Evolutionary conservation across 257 asterid species (phyloP).

Genomic region (Cruciata laevipes): DNA sequence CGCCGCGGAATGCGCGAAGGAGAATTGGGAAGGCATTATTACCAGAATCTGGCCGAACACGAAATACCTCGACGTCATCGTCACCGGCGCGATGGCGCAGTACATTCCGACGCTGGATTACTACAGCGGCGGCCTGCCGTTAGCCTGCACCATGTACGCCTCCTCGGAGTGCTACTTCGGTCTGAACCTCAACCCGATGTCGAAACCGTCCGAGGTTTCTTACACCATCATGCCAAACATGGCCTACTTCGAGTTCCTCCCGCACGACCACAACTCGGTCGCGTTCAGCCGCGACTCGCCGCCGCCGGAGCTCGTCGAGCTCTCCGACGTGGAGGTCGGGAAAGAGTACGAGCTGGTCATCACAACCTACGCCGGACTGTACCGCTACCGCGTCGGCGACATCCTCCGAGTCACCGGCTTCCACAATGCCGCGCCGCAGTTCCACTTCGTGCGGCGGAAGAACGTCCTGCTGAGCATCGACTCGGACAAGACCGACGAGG

Average conservation of each 20-base stretch:
- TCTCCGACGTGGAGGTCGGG: slow-evolving; percentile 71
- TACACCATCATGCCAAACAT: slow-evolving; percentile 97
- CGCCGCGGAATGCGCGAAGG: slow-evolving; percentile 42
- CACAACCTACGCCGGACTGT: slow-evolving; percentile 75
- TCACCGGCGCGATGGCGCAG: slow-evolving; percentile 97
- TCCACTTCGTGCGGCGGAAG: slow-evolving; percentile 79
- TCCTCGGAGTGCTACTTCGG: slow-evolving; percentile 96
- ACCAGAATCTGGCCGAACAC: slow-evolving; percentile 91
- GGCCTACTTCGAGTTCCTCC: slow-evolving; percentile 93
- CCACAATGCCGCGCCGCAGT: slow-evolving; percentile 85
- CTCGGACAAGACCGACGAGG: slow-evolving; percentile 92
- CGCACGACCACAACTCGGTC: slow-evolving; percentile 41
- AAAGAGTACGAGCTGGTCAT: slow-evolving; percentile 86
- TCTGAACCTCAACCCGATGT: slow-evolving; percentile 85
- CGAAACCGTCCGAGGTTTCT: slow-evolving; percentile 73
- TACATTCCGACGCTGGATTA: slow-evolving; percentile 89
- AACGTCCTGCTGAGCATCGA: slow-evolving; percentile 84
- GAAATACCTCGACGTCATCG: slow-evolving; percentile 77
- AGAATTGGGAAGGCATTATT: slow-evolving; percentile 75
- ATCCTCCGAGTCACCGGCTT: slow-evolving; percentile 90
- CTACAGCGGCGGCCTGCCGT: slow-evolving; percentile 72
- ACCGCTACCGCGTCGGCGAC: slow-evolving; percentile 89
- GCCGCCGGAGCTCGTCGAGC: slow-evolving; percentile 55
- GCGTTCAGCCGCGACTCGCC: slow-evolving; percentile 32
- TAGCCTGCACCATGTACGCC: slow-evolving; percentile 95